phyloP scores from a whole-genome alignment of 1,139 yeast genomes.

The Candida labiduridarum region DNA sequence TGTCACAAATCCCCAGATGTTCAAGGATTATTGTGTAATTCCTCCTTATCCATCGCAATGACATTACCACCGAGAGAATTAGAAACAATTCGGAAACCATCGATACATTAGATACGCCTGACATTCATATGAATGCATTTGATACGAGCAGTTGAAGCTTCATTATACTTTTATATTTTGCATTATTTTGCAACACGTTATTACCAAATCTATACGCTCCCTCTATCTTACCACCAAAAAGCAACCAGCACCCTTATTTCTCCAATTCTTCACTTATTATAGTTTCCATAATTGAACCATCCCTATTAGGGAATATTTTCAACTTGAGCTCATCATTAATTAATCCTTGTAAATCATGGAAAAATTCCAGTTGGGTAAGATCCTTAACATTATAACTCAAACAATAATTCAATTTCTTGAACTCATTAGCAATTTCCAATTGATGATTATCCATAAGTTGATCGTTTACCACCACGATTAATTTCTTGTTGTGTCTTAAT shows the following conservation, averaged over 20 bases:
- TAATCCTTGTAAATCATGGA: slow-evolving; percentile 5
- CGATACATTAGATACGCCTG: too few relatives aligned
- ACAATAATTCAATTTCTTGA: slow-evolving; percentile 31
- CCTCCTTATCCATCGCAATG: too few relatives aligned
- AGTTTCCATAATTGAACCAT: slow-evolving; percentile 10
- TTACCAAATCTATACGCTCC: not conserved
- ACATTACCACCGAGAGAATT: too few relatives aligned
- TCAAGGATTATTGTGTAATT: too few relatives aligned
- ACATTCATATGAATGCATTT: too few relatives aligned
- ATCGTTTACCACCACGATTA: slow-evolving; percentile 73
- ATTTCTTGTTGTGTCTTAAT: slow-evolving; percentile 53
- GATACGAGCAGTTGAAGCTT: too few relatives aligned
- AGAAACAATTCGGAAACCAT: too few relatives aligned
- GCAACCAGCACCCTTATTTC: not conserved
- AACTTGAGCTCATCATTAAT: slow-evolving; percentile 8
- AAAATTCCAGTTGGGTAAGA: slow-evolving; percentile 3
- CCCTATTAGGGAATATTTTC: slow-evolving; percentile 5
- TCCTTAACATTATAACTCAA: slow-evolving; percentile 10
- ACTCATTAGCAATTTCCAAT: slow-evolving; percentile 67
- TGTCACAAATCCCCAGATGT: too few relatives aligned
- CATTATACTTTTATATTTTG: too few relatives aligned
- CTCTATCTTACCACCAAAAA: not conserved
- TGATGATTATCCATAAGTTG: slow-evolving; percentile 87
- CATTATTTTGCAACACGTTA: too few relatives aligned
- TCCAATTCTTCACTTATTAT: slow-evolving; percentile 14